Conservation (phyloP, 352 stramenopile species). For the Pythium phragmiticola region DNA sequence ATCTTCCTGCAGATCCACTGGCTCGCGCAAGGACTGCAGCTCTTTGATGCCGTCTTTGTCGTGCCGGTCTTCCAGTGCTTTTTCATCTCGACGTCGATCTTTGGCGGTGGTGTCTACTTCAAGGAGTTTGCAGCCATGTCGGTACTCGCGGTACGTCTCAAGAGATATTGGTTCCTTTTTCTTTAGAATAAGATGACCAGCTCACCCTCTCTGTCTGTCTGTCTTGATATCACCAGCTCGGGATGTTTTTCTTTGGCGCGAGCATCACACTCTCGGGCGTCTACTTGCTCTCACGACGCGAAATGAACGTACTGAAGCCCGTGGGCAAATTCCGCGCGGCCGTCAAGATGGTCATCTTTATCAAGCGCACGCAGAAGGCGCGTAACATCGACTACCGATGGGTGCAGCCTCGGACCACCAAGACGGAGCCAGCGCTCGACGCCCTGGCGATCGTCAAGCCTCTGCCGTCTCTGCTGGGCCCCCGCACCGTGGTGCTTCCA, state of each 20-base stretch:
- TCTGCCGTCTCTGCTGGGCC: background rate
- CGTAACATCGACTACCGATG: conserved; percentile 49
- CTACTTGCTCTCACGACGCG: conserved; percentile 60
- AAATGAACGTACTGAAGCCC: conserved; percentile 62
- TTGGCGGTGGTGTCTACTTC: conserved; percentile 89
- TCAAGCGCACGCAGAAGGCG: conserved; percentile 60
- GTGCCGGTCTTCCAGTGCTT: conserved; percentile 88
- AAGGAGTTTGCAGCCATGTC: conserved; percentile 73
- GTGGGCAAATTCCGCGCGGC: conserved; percentile 43
- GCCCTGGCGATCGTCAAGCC: conserved; percentile 14
- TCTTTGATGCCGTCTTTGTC: conserved; percentile 87
- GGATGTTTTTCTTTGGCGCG: conserved; percentile 75
- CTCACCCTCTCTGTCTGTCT: background rate
- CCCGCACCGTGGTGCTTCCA: background rate
- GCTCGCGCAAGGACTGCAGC: conserved; percentile 78
- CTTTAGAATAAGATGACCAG: background rate
- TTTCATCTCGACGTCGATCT: conserved; percentile 90
- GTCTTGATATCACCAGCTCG: conserved; percentile 26
- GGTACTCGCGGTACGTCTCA: conserved; percentile 32
- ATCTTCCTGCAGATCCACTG: conserved; percentile 89
- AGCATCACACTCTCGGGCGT: conserved; percentile 72
- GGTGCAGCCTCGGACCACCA: conserved; percentile 25
- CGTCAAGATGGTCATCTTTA: conserved; percentile 63
- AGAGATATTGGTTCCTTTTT: background rate
- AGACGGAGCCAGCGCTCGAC: background rate